Percentiles rank a stretch among this genome's conserved stretches.
Evolutionary conservation across 2,329 filamentous ascomycete genomes (phyloP).

Genomic region (Helminthosporium solani): DNA sequence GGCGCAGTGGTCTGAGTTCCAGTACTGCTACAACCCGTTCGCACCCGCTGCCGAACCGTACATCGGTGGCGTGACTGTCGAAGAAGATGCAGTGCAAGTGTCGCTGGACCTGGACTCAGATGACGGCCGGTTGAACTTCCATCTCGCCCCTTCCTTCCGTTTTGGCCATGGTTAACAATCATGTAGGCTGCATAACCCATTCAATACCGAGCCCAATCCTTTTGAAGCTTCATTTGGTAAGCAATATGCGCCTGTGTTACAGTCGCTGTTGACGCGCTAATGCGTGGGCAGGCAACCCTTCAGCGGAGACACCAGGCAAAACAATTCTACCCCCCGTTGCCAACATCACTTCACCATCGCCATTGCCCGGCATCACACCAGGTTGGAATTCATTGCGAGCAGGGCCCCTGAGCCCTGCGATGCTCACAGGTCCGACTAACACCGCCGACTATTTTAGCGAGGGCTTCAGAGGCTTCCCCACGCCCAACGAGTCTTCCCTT

Average conservation of each 20-base stretch:
- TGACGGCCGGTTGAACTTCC: conserved; percentile 2
- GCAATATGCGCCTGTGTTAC: background rate
- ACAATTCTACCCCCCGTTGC: conserved; percentile 85
- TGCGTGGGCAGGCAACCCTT: conserved; percentile 42
- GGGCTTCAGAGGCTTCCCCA: conserved; percentile 82
- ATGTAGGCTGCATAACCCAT: conserved; percentile 46
- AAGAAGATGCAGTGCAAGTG: background rate
- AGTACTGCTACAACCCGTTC: no score
- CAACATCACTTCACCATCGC: conserved; percentile 82
- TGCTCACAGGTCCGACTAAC: conserved; percentile 79
- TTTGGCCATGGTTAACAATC: conserved; percentile 2
- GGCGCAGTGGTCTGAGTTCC: background rate
- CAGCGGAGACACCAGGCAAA: conserved; percentile 71
- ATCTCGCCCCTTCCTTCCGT: background rate
- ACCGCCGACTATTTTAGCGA: conserved; percentile 84
- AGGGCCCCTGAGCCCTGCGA: conserved; percentile 92
- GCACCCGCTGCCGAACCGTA: background rate
- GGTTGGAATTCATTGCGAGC: conserved; percentile 90
- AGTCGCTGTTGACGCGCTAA: background rate
- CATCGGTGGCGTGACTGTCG: background rate
- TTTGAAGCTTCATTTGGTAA: conserved; percentile 90
- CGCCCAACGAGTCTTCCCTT: conserved; percentile 93
- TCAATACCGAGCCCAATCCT: conserved; percentile 87
- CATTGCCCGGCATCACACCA: conserved; percentile 71
- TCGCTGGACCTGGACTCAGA: conserved; percentile 1